Base-by-base conservation (phyloP, 495 filamentous ascomycete genomes). In the Sphaerosporella brunnea region DNA sequence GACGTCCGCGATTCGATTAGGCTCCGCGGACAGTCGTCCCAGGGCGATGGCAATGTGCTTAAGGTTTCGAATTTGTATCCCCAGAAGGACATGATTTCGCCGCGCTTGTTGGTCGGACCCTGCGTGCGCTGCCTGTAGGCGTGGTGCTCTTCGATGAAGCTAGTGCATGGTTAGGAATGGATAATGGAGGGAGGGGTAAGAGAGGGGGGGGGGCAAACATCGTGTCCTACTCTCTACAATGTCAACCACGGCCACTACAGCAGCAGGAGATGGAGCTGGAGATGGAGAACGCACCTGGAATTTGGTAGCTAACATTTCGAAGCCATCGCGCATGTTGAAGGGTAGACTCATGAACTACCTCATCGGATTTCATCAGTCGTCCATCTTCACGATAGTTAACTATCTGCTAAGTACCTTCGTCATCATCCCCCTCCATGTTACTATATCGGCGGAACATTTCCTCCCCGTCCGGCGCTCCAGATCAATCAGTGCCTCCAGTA, bases 401-500 rank as follows among this genome's bases (percentile, higher is more conserved):
- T n/a, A n/a, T n/a, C n/a, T n/a, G n/a, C n/a, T n/a, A n/a, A n/a
- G n/a, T n/a, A 83, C 83, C 72, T 95, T 99, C 47, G 90, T 96
- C 82, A 99, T 84, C 84, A 99, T 95, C 18, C 90, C 90, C 55
- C 90, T 68, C 88, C 88, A 99, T 0, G 88, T 95, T 38, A 96
- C 72, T 36, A 99, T 60, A 50, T 94, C 79, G 7, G 79, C 78
- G 36, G 82, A 74, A 26, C 78, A 77, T 57, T 67, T 75, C 55
- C 74, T 72, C 8, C 71, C 72, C 4, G 70, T 74, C 47, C 74
- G 68, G 56, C 73, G 67, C 62, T 96, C 90, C 28, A 80, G 66
- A 32, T 69, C 70, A 18, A 75, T 67, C 32, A 99, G 78, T 4
- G 84, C 80, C 34, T 73, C 73, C 26, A 99, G 67, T 18, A 99